These are phyloP conservation scores for Rhodotorula sp. DNA, from an alignment of 1,284 basidiomycete species.

Conservation along the genomic window DNA sequence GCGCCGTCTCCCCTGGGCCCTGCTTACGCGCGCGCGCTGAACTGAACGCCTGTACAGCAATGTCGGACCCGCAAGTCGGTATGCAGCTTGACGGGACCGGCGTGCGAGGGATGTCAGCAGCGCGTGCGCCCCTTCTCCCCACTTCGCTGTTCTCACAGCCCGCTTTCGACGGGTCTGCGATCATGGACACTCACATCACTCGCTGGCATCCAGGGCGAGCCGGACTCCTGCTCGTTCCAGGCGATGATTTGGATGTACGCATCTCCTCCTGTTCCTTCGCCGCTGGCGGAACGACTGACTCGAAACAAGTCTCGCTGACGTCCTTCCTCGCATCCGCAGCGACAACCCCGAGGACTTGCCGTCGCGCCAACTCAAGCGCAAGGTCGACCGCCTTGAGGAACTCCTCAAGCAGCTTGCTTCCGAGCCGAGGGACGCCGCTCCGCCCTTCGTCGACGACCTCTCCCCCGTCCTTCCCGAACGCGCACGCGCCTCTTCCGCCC, in stretches of 20 bases:
- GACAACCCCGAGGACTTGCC: conserved; percentile 28
- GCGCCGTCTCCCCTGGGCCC: neutral
- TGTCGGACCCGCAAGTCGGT: conserved; percentile 11
- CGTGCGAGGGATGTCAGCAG: conserved; percentile 10
- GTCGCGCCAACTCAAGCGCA: conserved; percentile 26
- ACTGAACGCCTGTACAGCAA: neutral
- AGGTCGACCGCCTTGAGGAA: conserved; percentile 28
- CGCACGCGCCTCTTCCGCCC: neutral
- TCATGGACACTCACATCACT: neutral
- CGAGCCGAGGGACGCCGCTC: neutral
- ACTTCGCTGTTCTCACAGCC: neutral
- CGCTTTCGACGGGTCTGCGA: neutral
- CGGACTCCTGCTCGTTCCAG: conserved; percentile 25
- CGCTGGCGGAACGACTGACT: neutral
- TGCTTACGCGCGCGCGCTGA: neutral
- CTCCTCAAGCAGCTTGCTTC: conserved; percentile 8
- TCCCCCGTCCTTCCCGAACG: neutral
- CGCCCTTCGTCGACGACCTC: no score
- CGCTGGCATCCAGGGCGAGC: conserved; percentile 1
- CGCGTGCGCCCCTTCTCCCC: neutral
- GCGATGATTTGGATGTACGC: conserved; percentile 26
- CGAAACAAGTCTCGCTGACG: neutral
- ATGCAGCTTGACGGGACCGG: conserved; percentile 15
- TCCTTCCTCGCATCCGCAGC: neutral
- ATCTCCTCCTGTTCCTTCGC: no score